Percentiles rank a stretch among this genome's conserved stretches.
Conservation (phyloP, 768 basidiomycete species). For the Leucosporidium scottii region DNA sequence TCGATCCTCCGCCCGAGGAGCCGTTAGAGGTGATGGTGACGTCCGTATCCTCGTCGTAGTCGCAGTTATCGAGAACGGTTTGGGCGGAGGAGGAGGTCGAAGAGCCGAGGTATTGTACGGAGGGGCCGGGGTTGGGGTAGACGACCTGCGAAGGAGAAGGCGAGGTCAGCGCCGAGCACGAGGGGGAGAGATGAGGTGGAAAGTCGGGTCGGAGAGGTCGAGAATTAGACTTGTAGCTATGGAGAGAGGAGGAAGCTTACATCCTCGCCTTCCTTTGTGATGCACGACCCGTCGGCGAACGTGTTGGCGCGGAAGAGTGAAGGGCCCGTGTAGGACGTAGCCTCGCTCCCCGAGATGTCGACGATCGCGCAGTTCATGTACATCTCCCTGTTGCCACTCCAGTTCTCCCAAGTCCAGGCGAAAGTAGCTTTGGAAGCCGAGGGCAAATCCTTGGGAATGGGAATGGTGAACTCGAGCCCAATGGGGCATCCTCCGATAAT, state of each 20-base stretch:
- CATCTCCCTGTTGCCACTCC: conserved; percentile 10
- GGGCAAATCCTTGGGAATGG: conserved; percentile 41
- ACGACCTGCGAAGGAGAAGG: conserved; percentile 3
- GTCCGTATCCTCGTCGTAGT: conserved; percentile 4
- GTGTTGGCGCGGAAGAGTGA: conserved; percentile 28
- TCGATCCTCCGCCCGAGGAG: not conserved
- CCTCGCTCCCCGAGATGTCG: conserved; percentile 7
- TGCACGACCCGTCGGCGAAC: conserved; percentile 15
- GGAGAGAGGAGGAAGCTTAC: not conserved
- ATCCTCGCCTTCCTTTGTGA: conserved; percentile 13
- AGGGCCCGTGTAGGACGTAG: conserved; percentile 27
- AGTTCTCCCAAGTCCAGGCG: conserved; percentile 46
- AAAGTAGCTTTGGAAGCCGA: conserved; percentile 40
- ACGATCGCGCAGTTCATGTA: conserved; percentile 25
- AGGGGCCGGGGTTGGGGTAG: conserved; percentile 27
- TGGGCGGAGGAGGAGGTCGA: not conserved
- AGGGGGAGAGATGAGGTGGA: not conserved
- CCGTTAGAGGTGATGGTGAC: conserved; percentile 22
- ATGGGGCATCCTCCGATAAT: conserved; percentile 43
- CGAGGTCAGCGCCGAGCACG: not conserved
- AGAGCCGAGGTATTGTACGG: conserved; percentile 9
- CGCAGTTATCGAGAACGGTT: conserved; percentile 9
- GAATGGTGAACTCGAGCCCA: conserved; percentile 36
- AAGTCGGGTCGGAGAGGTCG: not conserved
- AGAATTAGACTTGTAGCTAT: too few relatives aligned